Conservation (phyloP, 169 alveolate species). For the Cardiosporidium cionae region DNA sequence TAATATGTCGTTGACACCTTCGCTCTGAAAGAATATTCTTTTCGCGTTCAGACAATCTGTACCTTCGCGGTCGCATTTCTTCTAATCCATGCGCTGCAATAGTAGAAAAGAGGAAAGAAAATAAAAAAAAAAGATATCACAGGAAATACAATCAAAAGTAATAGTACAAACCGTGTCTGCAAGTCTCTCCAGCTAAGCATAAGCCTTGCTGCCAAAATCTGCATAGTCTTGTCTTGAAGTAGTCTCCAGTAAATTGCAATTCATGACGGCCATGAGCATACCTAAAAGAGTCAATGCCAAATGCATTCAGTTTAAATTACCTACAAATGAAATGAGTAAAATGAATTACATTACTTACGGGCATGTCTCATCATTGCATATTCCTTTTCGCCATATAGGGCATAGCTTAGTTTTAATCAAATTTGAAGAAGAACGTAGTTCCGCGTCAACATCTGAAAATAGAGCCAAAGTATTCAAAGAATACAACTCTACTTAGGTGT, state of each 20-base stretch:
- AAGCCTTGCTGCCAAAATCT: not conserved
- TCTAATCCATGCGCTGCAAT: not conserved
- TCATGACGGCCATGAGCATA: not conserved
- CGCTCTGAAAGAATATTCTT: not conserved
- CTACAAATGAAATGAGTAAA: too few relatives aligned
- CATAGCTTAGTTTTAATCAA: not conserved
- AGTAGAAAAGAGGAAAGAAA: not conserved
- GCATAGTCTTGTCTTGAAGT: not conserved
- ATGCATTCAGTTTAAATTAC: too few relatives aligned
- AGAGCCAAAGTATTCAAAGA: not conserved
- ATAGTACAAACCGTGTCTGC: not conserved
- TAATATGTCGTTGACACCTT: too few relatives aligned
- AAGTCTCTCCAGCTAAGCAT: not conserved
- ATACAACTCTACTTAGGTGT: too few relatives aligned
- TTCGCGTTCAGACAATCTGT: constrained; percentile 2
- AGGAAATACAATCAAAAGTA: too few relatives aligned
- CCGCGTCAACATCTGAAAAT: not conserved
- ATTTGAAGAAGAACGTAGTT: not conserved
- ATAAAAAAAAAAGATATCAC: not conserved
- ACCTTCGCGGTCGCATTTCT: not conserved
- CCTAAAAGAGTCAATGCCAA: too few relatives aligned
- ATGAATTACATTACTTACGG: not conserved
- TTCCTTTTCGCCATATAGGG: not conserved
- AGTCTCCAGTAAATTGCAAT: not conserved
- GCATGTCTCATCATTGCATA: not conserved